Conservation (phyloP, 139 green algal species). For the Desmodesmus armatus region DNA sequence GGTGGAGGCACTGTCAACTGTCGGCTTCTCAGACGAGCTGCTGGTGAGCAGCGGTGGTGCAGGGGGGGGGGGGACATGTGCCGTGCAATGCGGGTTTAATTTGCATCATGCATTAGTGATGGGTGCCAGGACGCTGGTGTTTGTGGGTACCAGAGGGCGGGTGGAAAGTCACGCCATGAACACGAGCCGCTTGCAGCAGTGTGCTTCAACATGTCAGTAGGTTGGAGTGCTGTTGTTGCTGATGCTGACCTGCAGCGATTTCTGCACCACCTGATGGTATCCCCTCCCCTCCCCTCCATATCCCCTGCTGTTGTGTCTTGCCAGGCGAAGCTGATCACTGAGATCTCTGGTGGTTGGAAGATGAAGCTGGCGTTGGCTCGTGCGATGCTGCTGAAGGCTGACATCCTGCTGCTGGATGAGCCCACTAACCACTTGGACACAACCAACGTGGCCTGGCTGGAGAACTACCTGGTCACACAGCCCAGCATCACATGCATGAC, state of each 20-base stretch:
- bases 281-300: not conserved
- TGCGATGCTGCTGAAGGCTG: constrained; percentile 82
- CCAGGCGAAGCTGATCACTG: constrained; percentile 48
- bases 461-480: constrained; percentile 81
- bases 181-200: not conserved
- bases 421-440: constrained; percentile 66
- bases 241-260: not conserved
- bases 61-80: not conserved
- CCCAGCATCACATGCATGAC: constrained; percentile 84
- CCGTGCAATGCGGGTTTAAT: too few relatives aligned
- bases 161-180: too few relatives aligned
- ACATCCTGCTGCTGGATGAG: constrained; percentile 92
- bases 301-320: not conserved
- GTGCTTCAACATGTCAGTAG: not conserved
- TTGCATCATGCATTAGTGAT: not conserved
- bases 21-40: constrained; percentile 86
- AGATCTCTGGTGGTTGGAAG: constrained; percentile 80
- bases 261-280: not conserved
- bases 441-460: constrained; percentile 89
- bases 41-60: constrained; percentile 51
- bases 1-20: constrained; percentile 66
- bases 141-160: too few relatives aligned
- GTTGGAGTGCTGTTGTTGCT: not conserved
- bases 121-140: too few relatives aligned
- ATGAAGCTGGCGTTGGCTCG: constrained; percentile 89